Evolutionary conservation across 225 moss, liverwort and hornwort genomes (phyloP).

Genomic region (Pleurozium schreberi): DNA sequence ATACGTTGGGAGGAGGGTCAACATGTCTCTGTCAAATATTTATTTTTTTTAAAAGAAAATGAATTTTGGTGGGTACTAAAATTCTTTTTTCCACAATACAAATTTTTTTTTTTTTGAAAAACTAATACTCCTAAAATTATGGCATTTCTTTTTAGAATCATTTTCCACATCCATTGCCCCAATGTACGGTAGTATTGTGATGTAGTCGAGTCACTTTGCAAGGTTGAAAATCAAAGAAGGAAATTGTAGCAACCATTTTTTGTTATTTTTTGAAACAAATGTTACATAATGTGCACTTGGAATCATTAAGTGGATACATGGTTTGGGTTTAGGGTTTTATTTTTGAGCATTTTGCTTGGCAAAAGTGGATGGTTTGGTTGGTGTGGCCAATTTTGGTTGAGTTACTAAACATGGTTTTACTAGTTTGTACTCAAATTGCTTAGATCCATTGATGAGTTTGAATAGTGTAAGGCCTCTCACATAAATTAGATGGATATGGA

Average conservation of each 20-base stretch:
- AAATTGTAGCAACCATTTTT: rapidly evolving
- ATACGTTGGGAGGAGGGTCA: too few species aligned
- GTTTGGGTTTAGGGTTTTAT: neutral
- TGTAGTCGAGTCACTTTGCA: neutral
- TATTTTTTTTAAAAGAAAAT: too few species aligned
- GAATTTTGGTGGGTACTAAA: too few species aligned
- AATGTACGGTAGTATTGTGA: too few species aligned
- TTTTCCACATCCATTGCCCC: too few species aligned
- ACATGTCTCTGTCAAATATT: too few species aligned
- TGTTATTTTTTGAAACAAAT: neutral
- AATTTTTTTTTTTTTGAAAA: too few species aligned
- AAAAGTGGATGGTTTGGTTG: neutral
- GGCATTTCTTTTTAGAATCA: too few species aligned
- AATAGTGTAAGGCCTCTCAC: neutral
- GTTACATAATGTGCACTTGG: neutral
- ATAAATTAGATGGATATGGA: neutral
- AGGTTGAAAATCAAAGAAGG: neutral
- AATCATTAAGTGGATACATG: neutral
- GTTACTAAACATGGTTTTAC: neutral
- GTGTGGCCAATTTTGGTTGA: neutral
- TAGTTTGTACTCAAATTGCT: neutral
- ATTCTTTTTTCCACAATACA: too few species aligned
- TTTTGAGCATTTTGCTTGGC: neutral
- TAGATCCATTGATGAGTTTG: neutral
- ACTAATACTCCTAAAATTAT: too few species aligned